Evolutionary conservation across 1,284 basidiomycete species (phyloP), one percentile per base, ranked within the genome.

Genomic region (Cutaneotrichosporon arboriforme): DNA sequence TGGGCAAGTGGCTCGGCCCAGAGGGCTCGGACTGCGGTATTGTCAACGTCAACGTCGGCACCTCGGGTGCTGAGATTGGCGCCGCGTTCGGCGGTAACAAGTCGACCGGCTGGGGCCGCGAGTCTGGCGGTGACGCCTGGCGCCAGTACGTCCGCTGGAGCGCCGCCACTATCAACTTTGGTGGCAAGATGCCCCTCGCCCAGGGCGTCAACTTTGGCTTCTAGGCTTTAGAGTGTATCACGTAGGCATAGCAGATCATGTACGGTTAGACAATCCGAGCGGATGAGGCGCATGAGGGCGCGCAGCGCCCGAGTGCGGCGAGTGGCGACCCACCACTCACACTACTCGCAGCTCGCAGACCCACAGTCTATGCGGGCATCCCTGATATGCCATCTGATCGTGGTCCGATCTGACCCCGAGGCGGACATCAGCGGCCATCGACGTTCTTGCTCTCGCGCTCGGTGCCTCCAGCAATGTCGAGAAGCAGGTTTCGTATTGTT

Each of bases 111-210:
- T 91, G 90, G 90, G 93, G 93, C n/a, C 83, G 92, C 52, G 92
- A 97, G 77, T 91, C 88, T 14, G 92, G 92, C 34, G 92, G 92
- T 43, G 92, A 97, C 74, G 88, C 92, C 21, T 97, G 92, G 92
- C 93, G 93, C 75, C 89, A 94, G 53, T 74, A 74, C 49, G 69
- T 72, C 34, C 53, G 71, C 44, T 73, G 71, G 71, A 66, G 63
- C 39, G 61, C 68, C 70, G 91, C 88, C 70, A 97, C 92, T 8
- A 80, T 97, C 72, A 97, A 97, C 77, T 97, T 89, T 76, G 90
- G 88, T 31, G 82, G 89, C 68, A 81, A 84, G 65, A 85, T 90
- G 44, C 90, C 88, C 10, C 78, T 97, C 22, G 92, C 92, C 1
- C 92, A 97, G 75, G 92, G 92, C 7, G 90, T 97, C 56, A 83